Evolutionary conservation across 495 filamentous ascomycete genomes (phyloP).

Genomic region (Sporormia fimetaria): DNA sequence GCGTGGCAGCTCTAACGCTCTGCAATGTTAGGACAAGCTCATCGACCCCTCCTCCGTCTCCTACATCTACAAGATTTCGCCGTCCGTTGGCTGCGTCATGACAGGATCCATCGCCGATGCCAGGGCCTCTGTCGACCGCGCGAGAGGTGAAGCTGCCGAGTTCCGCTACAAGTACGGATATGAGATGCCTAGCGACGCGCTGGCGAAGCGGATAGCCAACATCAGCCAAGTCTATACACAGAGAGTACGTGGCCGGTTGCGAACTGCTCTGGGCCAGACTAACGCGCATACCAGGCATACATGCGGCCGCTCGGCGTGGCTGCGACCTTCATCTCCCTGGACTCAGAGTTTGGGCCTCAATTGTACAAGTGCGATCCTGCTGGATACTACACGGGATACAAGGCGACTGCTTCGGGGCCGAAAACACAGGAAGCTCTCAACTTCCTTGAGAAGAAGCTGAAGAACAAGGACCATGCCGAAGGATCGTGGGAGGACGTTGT

Average conservation of each 20-base stretch:
- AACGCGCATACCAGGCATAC: slow-evolving; percentile 57
- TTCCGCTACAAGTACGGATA: slow-evolving; percentile 98
- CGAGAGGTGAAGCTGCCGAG: slow-evolving; percentile 89
- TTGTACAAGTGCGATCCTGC: slow-evolving; percentile 98
- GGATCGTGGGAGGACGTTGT: slow-evolving; percentile 97
- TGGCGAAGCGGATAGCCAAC: slow-evolving; percentile 94
- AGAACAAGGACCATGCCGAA: slow-evolving; percentile 92
- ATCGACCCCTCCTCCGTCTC: slow-evolving; percentile 96
- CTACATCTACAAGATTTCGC: slow-evolving; percentile 92
- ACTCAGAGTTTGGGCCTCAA: slow-evolving; percentile 87
- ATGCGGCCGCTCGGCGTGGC: slow-evolving; percentile 96
- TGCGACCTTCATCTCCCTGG: slow-evolving; percentile 84
- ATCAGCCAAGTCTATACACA: slow-evolving; percentile 99
- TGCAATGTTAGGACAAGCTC: slow-evolving; percentile 69
- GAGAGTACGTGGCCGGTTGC: slow-evolving; percentile 48
- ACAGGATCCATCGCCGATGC: slow-evolving; percentile 98
- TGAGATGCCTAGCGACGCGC: slow-evolving; percentile 96
- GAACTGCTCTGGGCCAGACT: slow-evolving; percentile 11
- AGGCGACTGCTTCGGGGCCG: slow-evolving; percentile 89
- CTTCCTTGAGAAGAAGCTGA: slow-evolving; percentile 97
- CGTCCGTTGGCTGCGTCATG: slow-evolving; percentile 95
- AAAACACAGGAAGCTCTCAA: slow-evolving; percentile 98
- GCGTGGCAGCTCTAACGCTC: not conserved
- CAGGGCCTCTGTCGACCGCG: slow-evolving; percentile 78
- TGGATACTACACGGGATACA: slow-evolving; percentile 96